Percentiles rank a stretch among this genome's conserved stretches.
These are phyloP conservation scores for Inonotus obliquus DNA, from an alignment of 1,284 basidiomycete species.

Conservation along the genomic window DNA sequence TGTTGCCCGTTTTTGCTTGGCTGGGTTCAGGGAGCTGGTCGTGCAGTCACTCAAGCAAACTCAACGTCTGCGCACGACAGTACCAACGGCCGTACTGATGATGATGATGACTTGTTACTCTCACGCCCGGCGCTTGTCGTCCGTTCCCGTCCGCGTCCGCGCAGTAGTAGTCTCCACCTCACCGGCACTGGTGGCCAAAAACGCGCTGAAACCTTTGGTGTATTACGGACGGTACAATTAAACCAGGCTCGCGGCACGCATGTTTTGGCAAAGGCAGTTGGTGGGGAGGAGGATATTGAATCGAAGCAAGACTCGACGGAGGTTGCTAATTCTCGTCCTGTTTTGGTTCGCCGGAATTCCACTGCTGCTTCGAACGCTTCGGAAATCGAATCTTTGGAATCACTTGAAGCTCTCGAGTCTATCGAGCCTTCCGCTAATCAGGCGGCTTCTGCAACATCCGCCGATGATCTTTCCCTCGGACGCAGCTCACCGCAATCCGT, in stretches of 20 bases:
- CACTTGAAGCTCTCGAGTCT: constrained; percentile 19
- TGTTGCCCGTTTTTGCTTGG: constrained; percentile 4
- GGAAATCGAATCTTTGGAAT: constrained; percentile 16
- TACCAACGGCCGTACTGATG: constrained; percentile 44
- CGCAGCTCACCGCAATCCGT: constrained; percentile 23
- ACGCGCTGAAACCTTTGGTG: constrained; percentile 42
- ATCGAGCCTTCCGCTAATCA: constrained; percentile 6
- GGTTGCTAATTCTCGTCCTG: constrained; percentile 14
- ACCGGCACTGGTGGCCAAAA: constrained; percentile 36
- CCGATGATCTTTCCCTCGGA: constrained; percentile 19
- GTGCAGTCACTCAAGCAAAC: constrained; percentile 67
- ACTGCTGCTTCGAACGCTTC: constrained; percentile 30
- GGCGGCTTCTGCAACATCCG: constrained; percentile 11
- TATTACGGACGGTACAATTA: constrained; percentile 54
- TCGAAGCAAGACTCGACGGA: neutral
- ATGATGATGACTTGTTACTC: constrained; percentile 44
- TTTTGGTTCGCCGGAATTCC: constrained; percentile 41
- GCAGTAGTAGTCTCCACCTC: constrained; percentile 56
- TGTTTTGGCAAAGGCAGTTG: constrained; percentile 34
- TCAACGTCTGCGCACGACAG: constrained; percentile 46
- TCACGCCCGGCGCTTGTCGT: constrained; percentile 30
- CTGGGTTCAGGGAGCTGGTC: constrained; percentile 48
- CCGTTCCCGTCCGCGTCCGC: constrained; percentile 36
- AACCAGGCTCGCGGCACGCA: constrained; percentile 53
- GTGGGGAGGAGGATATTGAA: neutral